Conservation (phyloP, 176 grass and related monocot species). For the Poa pratensis region DNA sequence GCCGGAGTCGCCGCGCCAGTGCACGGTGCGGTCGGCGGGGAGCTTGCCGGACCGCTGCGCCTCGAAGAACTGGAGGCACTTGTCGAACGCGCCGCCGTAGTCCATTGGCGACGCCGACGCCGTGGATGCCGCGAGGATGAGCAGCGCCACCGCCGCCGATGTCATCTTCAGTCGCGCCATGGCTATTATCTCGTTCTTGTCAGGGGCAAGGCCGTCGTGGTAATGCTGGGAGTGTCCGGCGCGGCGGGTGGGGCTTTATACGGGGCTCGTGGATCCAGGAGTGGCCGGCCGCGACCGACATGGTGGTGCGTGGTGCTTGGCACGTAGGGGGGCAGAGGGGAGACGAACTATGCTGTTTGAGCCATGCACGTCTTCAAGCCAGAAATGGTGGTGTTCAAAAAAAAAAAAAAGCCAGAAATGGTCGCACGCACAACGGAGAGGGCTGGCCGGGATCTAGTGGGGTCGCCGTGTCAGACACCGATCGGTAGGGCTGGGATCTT, state of each 20-base stretch:
- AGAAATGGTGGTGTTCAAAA: too few species aligned
- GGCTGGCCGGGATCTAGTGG: background rate
- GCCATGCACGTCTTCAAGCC: slow-evolving; percentile 60
- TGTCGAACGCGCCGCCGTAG: slow-evolving; percentile 78
- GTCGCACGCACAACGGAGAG: background rate
- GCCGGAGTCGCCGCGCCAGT: slow-evolving; percentile 86
- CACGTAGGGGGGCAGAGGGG: slow-evolving; percentile 47
- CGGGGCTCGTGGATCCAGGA: slow-evolving; percentile 11
- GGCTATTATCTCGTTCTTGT: background rate
- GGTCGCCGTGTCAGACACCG: background rate
- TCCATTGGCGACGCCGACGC: slow-evolving; percentile 33
- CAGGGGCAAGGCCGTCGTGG: background rate
- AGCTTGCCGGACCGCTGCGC: slow-evolving; percentile 89
- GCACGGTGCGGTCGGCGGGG: slow-evolving; percentile 63
- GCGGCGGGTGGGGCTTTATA: slow-evolving; percentile 48
- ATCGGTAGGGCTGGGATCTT: too few species aligned
- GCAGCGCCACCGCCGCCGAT: slow-evolving; percentile 17
- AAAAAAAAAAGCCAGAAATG: slow-evolving; percentile 1
- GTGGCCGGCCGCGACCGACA: slow-evolving; percentile 36
- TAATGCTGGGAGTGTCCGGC: slow-evolving; percentile 22
- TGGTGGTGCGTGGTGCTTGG: slow-evolving; percentile 40
- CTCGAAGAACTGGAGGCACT: slow-evolving; percentile 89
- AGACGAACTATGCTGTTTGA: slow-evolving; percentile 34
- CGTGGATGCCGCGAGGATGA: slow-evolving; percentile 35
- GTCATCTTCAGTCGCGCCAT: slow-evolving; percentile 49